These are phyloP conservation scores for Ulmus americana DNA, from an alignment of 331 rosid genomes.

Conservation along the genomic window DNA sequence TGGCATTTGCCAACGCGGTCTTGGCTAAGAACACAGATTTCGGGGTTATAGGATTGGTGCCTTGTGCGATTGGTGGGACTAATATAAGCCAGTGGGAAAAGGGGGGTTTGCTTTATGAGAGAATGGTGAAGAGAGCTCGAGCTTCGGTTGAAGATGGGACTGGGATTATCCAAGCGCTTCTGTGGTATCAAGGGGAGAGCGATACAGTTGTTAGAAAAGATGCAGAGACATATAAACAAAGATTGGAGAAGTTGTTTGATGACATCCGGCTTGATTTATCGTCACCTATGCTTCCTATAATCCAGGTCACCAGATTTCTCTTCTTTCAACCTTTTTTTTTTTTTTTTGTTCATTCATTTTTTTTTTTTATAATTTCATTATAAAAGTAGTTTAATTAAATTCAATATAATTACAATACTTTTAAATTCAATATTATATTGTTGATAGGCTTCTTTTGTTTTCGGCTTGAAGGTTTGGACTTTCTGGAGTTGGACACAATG, in stretches of 20 bases:
- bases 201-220: conserved; percentile 41
- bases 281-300: conserved; percentile 62
- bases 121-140: conserved; percentile 50
- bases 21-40: conserved; percentile 17
- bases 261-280: conserved; percentile 57
- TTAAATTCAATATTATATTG: neutral
- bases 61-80: conserved; percentile 82
- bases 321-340: neutral
- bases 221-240: conserved; percentile 36
- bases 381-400: neutral
- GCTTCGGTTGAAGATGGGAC: conserved; percentile 23
- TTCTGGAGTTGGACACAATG: no score
- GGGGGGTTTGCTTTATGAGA: conserved; percentile 44
- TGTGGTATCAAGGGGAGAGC: conserved; percentile 81
- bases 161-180: conserved; percentile 38
- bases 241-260: conserved; percentile 43
- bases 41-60: conserved; percentile 59
- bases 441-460: neutral
- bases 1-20: conserved; percentile 52
- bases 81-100: conserved; percentile 56
- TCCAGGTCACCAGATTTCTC: conserved; percentile 42
- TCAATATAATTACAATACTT: neutral
- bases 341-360: neutral
- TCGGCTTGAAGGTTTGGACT: no score
- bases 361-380: neutral